Evolutionary conservation across 176 grass and related monocot genomes (phyloP).

Genomic region (Typha latifolia): DNA sequence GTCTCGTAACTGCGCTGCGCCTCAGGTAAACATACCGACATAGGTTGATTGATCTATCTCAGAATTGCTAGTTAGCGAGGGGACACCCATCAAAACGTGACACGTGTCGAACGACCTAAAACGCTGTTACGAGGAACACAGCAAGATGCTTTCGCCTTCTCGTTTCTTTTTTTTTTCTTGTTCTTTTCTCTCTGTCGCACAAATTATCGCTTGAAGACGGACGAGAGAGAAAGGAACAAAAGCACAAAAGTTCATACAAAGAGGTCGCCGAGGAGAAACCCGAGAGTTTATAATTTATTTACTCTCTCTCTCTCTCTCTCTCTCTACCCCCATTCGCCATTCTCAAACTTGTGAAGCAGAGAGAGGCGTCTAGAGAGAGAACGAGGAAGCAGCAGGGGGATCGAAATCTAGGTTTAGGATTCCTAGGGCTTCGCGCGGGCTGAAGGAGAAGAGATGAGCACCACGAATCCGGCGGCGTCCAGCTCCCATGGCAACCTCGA

Average conservation of each 20-base stretch:
- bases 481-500: constrained; percentile 80
- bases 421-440: background rate
- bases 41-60: no score
- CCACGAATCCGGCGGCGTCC: constrained; percentile 23
- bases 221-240: background rate
- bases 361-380: background rate
- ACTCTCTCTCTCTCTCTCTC: background rate
- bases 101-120: background rate
- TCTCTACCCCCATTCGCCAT: background rate
- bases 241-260: constrained; percentile 1
- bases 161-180: background rate
- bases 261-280: background rate
- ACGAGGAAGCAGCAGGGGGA: background rate
- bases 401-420: constrained; percentile 61
- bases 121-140: background rate
- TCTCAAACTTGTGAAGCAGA: background rate
- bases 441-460: constrained; percentile 7
- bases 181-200: background rate
- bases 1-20: no score
- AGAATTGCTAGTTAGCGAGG: no score
- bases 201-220: background rate
- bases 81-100: background rate
- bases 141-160: background rate
- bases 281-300: background rate
- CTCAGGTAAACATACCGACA: no score